Conservation (phyloP, 2,329 filamentous ascomycete species). For the Paradendryphiella salina region DNA sequence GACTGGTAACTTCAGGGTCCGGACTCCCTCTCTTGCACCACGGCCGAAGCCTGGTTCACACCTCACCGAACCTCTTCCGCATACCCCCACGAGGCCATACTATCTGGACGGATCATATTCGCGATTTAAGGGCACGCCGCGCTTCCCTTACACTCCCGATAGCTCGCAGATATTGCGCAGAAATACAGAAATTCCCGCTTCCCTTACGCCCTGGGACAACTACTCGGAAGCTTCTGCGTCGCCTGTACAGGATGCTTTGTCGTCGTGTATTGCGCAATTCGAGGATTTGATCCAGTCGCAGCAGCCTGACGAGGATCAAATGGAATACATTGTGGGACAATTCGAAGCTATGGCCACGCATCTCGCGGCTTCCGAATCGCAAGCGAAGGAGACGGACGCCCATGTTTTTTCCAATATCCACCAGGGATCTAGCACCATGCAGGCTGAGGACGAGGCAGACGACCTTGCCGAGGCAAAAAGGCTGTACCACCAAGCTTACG, state of each 20-base stretch:
- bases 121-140: slow-evolving; percentile 15
- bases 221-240: slow-evolving; percentile 25
- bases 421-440: slow-evolving; percentile 5
- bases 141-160: slow-evolving; percentile 42
- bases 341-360: slow-evolving; percentile 40
- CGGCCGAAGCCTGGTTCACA: slow-evolving; percentile 22
- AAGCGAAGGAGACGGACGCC: slow-evolving; percentile 26
- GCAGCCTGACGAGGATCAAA: slow-evolving; percentile 39
- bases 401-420: slow-evolving; percentile 24
- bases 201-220: slow-evolving; percentile 34
- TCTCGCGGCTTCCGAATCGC: slow-evolving; percentile 35
- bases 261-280: slow-evolving; percentile 38
- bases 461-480: slow-evolving; percentile 3
- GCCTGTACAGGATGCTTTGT: slow-evolving; percentile 38
- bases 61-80: slow-evolving; percentile 21
- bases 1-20: slow-evolving; percentile 7
- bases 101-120: slow-evolving; percentile 15
- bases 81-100: slow-evolving; percentile 29
- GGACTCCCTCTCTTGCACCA: slow-evolving; percentile 17
- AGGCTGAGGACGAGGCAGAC: slow-evolving; percentile 2
- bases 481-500: slow-evolving; percentile 25
- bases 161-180: slow-evolving; percentile 29
- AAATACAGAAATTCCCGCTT: slow-evolving; percentile 19
- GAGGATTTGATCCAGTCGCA: slow-evolving; percentile 37
- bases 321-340: slow-evolving; percentile 41